These are phyloP conservation scores for Cyclostephanos tholiformis DNA, from an alignment of 108 stramenopile genomes.

Conservation along the genomic window DNA sequence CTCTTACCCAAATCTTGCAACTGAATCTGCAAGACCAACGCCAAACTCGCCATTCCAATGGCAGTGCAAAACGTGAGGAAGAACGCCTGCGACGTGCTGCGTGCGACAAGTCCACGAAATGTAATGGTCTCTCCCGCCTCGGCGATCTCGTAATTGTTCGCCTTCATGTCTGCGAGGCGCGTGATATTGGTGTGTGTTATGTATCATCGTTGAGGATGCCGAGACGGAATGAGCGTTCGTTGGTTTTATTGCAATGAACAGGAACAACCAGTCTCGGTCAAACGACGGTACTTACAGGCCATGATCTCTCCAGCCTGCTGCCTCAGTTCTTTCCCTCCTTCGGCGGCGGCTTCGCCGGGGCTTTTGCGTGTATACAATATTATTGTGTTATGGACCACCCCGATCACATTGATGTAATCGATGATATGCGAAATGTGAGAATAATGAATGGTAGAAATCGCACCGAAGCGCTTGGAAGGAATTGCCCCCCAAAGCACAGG, in stretches of 20 bases:
- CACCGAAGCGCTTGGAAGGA: too few relatives aligned
- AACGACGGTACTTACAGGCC: constrained; percentile 75
- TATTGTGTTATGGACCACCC: too few relatives aligned
- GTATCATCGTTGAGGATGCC: too few relatives aligned
- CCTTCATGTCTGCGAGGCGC: constrained; percentile 76
- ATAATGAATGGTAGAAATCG: neutral
- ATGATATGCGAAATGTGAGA: neutral
- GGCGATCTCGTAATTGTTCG: constrained; percentile 93
- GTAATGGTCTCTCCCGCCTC: constrained; percentile 91
- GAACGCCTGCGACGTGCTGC: constrained; percentile 84
- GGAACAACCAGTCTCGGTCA: neutral
- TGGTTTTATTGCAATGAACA: neutral
- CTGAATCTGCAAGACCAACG: constrained; percentile 89
- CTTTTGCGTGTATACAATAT: neutral
- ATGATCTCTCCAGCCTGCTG: constrained; percentile 93
- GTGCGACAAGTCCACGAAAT: constrained; percentile 86
- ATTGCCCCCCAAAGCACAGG: too few relatives aligned
- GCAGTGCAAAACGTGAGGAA: constrained; percentile 93
- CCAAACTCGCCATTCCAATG: constrained; percentile 84
- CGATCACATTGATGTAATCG: neutral
- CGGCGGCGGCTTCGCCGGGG: constrained; percentile 52
- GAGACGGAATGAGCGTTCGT: too few relatives aligned
- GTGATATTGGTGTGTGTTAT: neutral
- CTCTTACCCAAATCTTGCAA: constrained; percentile 68
- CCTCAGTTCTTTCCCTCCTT: constrained; percentile 63